Evolutionary conservation across 2,329 filamentous ascomycete species (phyloP).

Genomic region (Fusarium pseudoanthophilum): DNA sequence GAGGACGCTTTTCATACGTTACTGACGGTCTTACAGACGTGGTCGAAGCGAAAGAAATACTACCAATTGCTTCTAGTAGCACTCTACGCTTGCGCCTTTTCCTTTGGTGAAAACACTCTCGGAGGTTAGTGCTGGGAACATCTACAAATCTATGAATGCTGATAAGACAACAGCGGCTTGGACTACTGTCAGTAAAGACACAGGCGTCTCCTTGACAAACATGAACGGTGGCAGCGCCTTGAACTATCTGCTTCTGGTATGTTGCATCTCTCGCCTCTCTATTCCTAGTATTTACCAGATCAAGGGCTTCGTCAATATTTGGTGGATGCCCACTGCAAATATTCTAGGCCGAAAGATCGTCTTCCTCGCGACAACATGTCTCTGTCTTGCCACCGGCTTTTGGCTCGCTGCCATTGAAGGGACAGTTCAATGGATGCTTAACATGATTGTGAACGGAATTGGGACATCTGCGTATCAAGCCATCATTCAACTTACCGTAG

Average conservation of each 20-base stretch:
- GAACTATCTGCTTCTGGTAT: neutral
- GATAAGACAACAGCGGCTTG: neutral
- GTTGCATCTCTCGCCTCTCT: fast-evolving
- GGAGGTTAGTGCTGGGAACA: neutral
- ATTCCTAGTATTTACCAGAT: fast-evolving
- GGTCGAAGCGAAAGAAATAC: neutral
- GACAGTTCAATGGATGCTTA: neutral
- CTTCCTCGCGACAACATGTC: neutral
- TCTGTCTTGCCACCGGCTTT: neutral
- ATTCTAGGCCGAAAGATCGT: neutral
- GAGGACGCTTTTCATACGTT: fast-evolving
- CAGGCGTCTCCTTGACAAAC: neutral
- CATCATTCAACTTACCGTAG: neutral
- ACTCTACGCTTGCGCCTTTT: neutral
- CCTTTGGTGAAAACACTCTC: neutral
- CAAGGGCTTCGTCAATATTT: neutral
- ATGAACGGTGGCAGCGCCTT: neutral
- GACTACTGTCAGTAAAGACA: neutral
- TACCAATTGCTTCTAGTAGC: neutral
- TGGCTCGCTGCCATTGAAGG: neutral
- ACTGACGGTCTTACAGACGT: fast-evolving
- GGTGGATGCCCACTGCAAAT: neutral
- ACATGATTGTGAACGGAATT: neutral
- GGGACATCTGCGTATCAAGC: neutral
- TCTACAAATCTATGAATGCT: no score